Conservation (phyloP, 148 eudicot genomes). For the Vaccinium vitisidaea region DNA sequence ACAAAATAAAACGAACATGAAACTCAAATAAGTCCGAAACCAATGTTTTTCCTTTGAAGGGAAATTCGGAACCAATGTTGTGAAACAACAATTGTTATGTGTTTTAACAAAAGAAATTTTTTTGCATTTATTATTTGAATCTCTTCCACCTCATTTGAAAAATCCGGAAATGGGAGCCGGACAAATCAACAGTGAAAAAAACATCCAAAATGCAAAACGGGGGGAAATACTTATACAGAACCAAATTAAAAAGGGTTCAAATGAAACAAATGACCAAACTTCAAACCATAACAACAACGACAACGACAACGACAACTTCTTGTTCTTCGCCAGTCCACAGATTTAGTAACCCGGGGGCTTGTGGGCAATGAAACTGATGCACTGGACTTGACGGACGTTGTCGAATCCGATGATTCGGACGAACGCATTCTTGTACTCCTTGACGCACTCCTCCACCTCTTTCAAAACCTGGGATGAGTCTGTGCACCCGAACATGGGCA, state of each 20-base stretch:
- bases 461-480: constrained; percentile 46
- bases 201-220: neutral
- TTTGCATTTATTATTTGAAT: neutral
- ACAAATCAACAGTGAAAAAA: neutral
- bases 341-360: constrained; percentile 30
- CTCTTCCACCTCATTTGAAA: constrained; percentile 1
- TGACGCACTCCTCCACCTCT: constrained; percentile 46
- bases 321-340: neutral
- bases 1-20: no score
- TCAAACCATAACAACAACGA: neutral
- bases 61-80: neutral
- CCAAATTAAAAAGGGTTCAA: neutral
- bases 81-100: neutral
- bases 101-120: no score
- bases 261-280: neutral
- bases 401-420: constrained; percentile 74
- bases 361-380: constrained; percentile 69
- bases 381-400: constrained; percentile 67
- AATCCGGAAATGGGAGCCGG: neutral
- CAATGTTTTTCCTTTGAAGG: no score
- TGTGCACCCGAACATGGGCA: constrained; percentile 80
- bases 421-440: constrained; percentile 42
- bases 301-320: neutral
- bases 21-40: neutral
- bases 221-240: neutral